Evolutionary conservation across 179 eudicot genomes (phyloP).

Genomic region (Carnegiea gigantea): DNA sequence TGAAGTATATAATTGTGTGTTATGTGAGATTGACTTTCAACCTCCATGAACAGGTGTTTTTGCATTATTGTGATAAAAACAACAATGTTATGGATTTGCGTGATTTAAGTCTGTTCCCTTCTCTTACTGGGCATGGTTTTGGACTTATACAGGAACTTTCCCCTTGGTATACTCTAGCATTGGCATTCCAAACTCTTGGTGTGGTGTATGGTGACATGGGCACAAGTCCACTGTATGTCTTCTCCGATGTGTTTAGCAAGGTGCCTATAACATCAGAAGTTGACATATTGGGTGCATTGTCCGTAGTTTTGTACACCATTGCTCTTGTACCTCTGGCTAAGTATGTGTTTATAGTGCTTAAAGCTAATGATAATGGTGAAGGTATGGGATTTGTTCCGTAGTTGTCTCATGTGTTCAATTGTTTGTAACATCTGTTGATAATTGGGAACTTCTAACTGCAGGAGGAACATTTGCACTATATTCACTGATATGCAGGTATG

Average conservation of each 20-base stretch:
- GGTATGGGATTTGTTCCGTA: constrained; percentile 40
- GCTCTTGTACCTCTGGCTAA: constrained; percentile 83
- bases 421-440: neutral
- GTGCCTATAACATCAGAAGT: constrained; percentile 76
- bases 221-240: constrained; percentile 92
- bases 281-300: constrained; percentile 83
- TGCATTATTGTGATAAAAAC: neutral
- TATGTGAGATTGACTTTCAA: neutral
- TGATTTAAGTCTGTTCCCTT: neutral
- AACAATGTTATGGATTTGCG: neutral
- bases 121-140: neutral
- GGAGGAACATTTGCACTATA: constrained; percentile 97
- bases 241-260: constrained; percentile 88
- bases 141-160: constrained; percentile 57
- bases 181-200: constrained; percentile 98
- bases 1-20: neutral
- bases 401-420: neutral
- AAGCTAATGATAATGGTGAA: constrained; percentile 97
- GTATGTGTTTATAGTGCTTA: constrained; percentile 89
- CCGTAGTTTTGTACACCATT: constrained; percentile 85
- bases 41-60: too few relatives aligned
- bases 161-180: constrained; percentile 57
- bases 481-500: constrained; percentile 84
- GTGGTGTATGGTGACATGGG: constrained; percentile 99
- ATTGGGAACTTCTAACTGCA: constrained; percentile 29